Evolutionary conservation across 495 filamentous ascomycete species (phyloP).

Genomic region (Cryomyces antarcticus): DNA sequence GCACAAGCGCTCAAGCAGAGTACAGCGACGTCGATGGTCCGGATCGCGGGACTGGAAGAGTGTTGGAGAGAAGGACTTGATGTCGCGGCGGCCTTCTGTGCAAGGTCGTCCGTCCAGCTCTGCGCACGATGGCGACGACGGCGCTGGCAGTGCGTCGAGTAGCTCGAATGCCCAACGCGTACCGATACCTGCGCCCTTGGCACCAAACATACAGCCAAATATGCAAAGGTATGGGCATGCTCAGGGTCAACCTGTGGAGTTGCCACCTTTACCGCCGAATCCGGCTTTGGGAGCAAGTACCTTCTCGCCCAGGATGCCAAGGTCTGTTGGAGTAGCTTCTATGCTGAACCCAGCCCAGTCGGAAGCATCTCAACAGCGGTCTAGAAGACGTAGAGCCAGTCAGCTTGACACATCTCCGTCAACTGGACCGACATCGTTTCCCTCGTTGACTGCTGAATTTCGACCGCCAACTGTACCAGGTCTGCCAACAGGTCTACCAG

Average conservation of each 20-base stretch:
- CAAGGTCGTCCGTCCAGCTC: not conserved
- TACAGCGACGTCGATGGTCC: conserved; percentile 6
- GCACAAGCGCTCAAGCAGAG: not conserved
- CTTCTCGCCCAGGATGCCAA: not conserved
- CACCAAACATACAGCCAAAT: not conserved
- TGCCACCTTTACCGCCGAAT: conserved; percentile 6
- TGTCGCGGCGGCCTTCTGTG: conserved; percentile 6
- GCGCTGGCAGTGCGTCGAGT: not conserved
- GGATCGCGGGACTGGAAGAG: conserved; percentile 2
- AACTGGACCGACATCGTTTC: conserved; percentile 1
- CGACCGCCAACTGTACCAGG: conserved; percentile 1
- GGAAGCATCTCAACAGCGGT: conserved; percentile 1
- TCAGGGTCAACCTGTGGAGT: conserved; percentile 1
- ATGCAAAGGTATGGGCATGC: not conserved
- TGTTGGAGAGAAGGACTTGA: conserved; percentile 4
- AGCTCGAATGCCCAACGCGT: not conserved
- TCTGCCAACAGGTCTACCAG: not conserved
- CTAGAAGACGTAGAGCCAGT: conserved; percentile 6
- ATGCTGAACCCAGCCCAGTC: conserved; percentile 8
- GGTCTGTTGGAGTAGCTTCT: conserved; percentile 7
- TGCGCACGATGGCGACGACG: not conserved
- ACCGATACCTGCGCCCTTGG: not conserved
- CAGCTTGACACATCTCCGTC: conserved; percentile 7
- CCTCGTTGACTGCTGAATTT: not conserved
- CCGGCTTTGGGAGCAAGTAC: not conserved